Evolutionary conservation across 2,329 filamentous ascomycete species (phyloP).

Genomic region (Aspergillus terreus): DNA sequence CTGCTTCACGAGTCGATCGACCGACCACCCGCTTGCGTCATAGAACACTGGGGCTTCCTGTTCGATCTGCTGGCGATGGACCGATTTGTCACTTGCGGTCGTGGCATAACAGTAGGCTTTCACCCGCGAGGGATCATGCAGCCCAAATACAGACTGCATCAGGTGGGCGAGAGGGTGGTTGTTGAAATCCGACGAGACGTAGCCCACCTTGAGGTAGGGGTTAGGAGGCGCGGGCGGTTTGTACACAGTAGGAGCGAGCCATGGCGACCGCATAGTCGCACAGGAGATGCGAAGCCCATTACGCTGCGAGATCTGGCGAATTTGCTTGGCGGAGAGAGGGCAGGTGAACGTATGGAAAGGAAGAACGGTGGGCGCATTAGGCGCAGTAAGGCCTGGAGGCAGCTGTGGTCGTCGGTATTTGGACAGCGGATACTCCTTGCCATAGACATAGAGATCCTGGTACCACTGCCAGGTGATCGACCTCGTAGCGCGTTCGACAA

Average conservation of each 20-base stretch:
- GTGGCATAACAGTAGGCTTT: constrained; percentile 95
- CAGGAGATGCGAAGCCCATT: constrained; percentile 92
- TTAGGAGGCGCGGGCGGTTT: constrained; percentile 78
- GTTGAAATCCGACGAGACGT: constrained; percentile 97
- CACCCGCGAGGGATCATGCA: constrained; percentile 70
- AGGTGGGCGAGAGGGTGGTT: constrained; percentile 95
- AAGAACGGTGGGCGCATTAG: constrained; percentile 86
- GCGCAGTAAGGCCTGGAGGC: constrained; percentile 69
- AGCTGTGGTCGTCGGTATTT: constrained; percentile 70
- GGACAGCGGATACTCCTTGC: constrained; percentile 52
- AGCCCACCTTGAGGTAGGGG: constrained; percentile 85
- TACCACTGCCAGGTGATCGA: constrained; percentile 83
- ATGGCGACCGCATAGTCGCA: constrained; percentile 79
- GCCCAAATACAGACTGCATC: constrained; percentile 97
- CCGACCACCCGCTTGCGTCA: constrained; percentile 81
- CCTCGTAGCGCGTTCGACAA: constrained; percentile 80
- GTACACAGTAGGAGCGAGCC: constrained; percentile 78
- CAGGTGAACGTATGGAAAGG: constrained; percentile 98
- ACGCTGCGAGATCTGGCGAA: constrained; percentile 89
- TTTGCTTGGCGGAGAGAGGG: constrained; percentile 83
- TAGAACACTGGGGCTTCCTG: constrained; percentile 85
- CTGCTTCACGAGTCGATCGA: constrained; percentile 78
- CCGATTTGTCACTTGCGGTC: constrained; percentile 81
- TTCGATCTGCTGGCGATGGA: constrained; percentile 90
- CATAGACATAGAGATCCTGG: constrained; percentile 68